These are phyloP conservation scores for Corylus avellana DNA, from an alignment of 306 rosid species.

Conservation along the genomic window DNA sequence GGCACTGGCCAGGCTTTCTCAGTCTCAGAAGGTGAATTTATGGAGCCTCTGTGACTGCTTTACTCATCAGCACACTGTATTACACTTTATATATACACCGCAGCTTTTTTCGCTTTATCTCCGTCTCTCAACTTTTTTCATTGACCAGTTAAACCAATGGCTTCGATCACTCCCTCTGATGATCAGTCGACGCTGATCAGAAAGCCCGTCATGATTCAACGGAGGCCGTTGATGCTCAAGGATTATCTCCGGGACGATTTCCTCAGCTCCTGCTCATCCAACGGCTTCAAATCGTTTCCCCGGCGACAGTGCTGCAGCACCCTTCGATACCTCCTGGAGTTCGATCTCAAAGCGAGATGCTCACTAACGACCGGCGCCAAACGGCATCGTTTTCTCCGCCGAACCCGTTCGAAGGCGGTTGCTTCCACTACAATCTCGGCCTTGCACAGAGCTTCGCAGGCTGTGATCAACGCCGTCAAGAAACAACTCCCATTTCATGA, in stretches of 20 bases:
- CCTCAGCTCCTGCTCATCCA: slow-evolving; percentile 72
- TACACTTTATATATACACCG: background rate
- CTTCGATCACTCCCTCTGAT: slow-evolving; percentile 19
- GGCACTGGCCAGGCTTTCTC: background rate
- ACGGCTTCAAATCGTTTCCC: slow-evolving; percentile 76
- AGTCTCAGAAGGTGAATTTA: slow-evolving; percentile 15
- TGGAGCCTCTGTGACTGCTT: slow-evolving; percentile 15
- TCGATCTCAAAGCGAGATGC: slow-evolving; percentile 42
- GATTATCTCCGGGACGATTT: slow-evolving; percentile 73
- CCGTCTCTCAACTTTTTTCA: background rate
- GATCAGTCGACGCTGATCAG: slow-evolving; percentile 17
- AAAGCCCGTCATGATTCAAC: background rate
- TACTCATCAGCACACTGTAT: background rate
- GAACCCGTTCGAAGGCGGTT: slow-evolving; percentile 23
- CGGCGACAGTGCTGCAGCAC: slow-evolving; percentile 73
- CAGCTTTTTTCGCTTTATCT: background rate
- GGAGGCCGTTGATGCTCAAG: slow-evolving; percentile 48
- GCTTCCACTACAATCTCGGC: slow-evolving; percentile 40
- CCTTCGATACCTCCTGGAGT: slow-evolving; percentile 49
- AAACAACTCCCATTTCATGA: slow-evolving; percentile 43
- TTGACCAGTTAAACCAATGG: slow-evolving; percentile 25
- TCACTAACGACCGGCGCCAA: background rate
- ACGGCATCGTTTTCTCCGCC: background rate
- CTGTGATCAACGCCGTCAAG: slow-evolving; percentile 53
- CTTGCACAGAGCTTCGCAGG: slow-evolving; percentile 59